These are phyloP conservation scores for Thymus mandschuricus DNA, from an alignment of 257 asterid genomes.

Conservation along the genomic window DNA sequence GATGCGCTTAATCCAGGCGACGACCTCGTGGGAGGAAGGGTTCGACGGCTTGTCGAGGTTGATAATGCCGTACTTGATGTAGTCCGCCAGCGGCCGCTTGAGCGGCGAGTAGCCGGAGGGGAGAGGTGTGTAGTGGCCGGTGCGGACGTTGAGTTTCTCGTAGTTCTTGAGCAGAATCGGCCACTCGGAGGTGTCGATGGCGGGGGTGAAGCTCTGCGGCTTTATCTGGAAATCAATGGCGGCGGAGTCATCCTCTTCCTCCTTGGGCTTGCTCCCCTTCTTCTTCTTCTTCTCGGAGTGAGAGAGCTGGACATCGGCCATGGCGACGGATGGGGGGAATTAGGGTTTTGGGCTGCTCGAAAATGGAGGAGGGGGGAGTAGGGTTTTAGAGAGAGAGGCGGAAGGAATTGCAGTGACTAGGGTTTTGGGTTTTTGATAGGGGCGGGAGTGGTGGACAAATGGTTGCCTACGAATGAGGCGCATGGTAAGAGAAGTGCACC, in stretches of 20 bases:
- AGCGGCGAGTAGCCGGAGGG: slow-evolving; percentile 85
- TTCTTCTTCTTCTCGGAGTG: slow-evolving; percentile 76
- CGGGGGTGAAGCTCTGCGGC: slow-evolving; percentile 81
- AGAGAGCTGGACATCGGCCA: slow-evolving; percentile 70
- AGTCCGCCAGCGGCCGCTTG: slow-evolving; percentile 75
- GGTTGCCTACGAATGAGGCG: slow-evolving; percentile 25
- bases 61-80: slow-evolving; percentile 80
- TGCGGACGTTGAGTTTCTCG: slow-evolving; percentile 78
- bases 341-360: slow-evolving; percentile 6
- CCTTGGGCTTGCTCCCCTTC: slow-evolving; percentile 54
- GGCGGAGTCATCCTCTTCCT: slow-evolving; percentile 32
- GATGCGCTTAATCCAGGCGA: slow-evolving; percentile 94
- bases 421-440: slow-evolving; percentile 50
- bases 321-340: slow-evolving; percentile 38
- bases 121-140: slow-evolving; percentile 96
- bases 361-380: not conserved
- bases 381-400: slow-evolving; percentile 31
- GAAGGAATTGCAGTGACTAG: slow-evolving; percentile 34
- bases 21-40: slow-evolving; percentile 95
- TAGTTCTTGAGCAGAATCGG: slow-evolving; percentile 90
- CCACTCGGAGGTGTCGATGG: slow-evolving; percentile 87
- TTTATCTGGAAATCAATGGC: slow-evolving; percentile 64
- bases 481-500: slow-evolving; percentile 11
- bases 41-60: slow-evolving; percentile 90
- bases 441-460: slow-evolving; percentile 19